Base-by-base conservation (phyloP, 176 grass and related monocot species). In the Zoysia pacifica region DNA sequence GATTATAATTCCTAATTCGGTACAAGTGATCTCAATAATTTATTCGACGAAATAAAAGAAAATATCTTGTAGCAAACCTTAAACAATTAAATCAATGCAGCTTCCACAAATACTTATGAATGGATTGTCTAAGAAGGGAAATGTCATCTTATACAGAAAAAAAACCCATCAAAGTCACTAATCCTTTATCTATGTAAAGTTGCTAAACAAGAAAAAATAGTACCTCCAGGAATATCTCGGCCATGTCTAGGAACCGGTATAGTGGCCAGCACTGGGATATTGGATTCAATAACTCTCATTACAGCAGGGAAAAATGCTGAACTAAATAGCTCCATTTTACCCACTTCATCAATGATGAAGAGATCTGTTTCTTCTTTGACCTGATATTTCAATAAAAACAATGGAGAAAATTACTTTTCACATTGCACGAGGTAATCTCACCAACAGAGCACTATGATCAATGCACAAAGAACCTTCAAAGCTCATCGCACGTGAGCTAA, bases 291-390 rank as follows among this genome's bases (percentile, higher is more conserved):
- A 87, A 99, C 73, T 83, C 83, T 88, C 84, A 98, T 83, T 73
- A 98, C 92, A 77, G 90, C 81, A 48, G 96, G 96, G 80, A 88
- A 94, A 85, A 98, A 91, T 58, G 78, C n/a, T 60, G 92, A 82
- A 89, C 90, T 91, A 76, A 89, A 95, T 37, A 99, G 62, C 73
- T 99, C 96, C 96, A 95, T 99, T 81, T 99, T 95, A 64, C 93
- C 96, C 54, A 95, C 92, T 91, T 99, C 96, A 76, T 95, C 96
- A 55, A 99, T 86, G 66, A 95, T 80, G 72, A 99, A 99, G 56
- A 95, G 90, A 93, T 99, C 86, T 8, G 76, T 91, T 37, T 76
- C 90, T 69, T 91, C 84, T 66, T 91, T 89, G 56, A 99, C 79
- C 92, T 97, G 95, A 81, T 19, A 79, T 79, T 19, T 47, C 47